phyloP scores from a whole-genome alignment of 2,329 filamentous ascomycete species.

The Colletotrichum ledebouriae region DNA sequence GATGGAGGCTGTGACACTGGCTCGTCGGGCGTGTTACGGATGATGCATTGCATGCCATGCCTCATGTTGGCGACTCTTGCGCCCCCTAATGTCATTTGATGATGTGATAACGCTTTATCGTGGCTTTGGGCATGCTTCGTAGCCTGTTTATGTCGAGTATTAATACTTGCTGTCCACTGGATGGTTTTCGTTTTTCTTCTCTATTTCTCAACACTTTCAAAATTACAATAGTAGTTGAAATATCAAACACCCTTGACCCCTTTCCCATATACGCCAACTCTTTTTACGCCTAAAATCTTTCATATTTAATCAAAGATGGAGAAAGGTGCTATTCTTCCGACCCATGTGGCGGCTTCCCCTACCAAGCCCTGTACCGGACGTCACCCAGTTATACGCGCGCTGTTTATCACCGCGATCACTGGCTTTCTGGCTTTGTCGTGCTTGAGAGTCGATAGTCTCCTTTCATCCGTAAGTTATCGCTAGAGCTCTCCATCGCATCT shows the following conservation, averaged over 20 bases:
- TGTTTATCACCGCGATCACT: neutral
- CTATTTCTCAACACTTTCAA: too few species aligned
- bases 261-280: too few species aligned
- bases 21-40: neutral
- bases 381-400: neutral
- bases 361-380: neutral
- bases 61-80: neutral
- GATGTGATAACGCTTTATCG: neutral
- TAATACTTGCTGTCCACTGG: too few species aligned
- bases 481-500: neutral
- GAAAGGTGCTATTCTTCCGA: conserved; percentile 5
- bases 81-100: neutral
- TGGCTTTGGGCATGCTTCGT: too few species aligned
- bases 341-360: neutral
- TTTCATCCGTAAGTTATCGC: neutral
- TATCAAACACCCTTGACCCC: too few species aligned
- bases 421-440: neutral
- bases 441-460: neutral
- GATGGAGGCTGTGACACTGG: conserved; percentile 2
- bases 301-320: neutral
- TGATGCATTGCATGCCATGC: neutral
- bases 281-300: neutral
- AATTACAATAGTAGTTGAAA: too few species aligned
- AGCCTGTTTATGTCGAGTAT: too few species aligned
- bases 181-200: too few species aligned